Base-by-base conservation (phyloP, 139 green algal species). In the Micractinium conductrix region DNA sequence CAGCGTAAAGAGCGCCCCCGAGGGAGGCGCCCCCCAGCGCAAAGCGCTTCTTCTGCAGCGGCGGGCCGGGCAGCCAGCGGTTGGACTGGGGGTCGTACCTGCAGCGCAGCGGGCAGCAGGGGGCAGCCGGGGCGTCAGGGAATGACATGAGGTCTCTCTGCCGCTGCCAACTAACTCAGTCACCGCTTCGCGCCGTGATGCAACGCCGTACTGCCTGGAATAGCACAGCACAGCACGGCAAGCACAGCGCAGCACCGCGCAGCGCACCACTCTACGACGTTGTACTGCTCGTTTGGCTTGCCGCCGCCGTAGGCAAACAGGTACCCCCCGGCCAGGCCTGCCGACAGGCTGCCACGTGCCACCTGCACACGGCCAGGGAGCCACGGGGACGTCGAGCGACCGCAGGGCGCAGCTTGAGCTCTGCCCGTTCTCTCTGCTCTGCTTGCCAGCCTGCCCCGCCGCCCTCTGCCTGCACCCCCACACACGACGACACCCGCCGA, bases 281-380 rank as follows among this genome's bases (percentile, higher is more conserved):
- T 78, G 44, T 86, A 86, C 79, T 88, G 85, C 71, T 84, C 80
- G 1, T 86, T 88, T 35, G 85, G 85, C 72, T 86, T 86, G 79
- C 85, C 85, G 48, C 85, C 85, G 8, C 85, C 85, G 42, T 78
- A 79, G 17, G 48, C 71, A 63, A 87, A 88, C 2, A 88, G 67
- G 37, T 85, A 74, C 35, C 76, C 72, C 26, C 72, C 35, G 0
- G 76, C 48, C 43, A 81, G 45, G 2, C 42, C 79, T 17, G 62
- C 85, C 48, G 85, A 79, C 78, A 88, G 62, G 85, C 79, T 86
- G 60, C 85, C 85, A 21, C 85, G 69, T 35, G 81, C 79, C 14
- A 79, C 71, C 67, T 72, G 62, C 84, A 78, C 67, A 45, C 62
- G 74, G 68, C 72, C 63, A 35, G 72, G 73, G 10, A 4, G 19